phyloP scores from a whole-genome alignment of 129 eudicot species.

The Flaveria sonorensis region DNA sequence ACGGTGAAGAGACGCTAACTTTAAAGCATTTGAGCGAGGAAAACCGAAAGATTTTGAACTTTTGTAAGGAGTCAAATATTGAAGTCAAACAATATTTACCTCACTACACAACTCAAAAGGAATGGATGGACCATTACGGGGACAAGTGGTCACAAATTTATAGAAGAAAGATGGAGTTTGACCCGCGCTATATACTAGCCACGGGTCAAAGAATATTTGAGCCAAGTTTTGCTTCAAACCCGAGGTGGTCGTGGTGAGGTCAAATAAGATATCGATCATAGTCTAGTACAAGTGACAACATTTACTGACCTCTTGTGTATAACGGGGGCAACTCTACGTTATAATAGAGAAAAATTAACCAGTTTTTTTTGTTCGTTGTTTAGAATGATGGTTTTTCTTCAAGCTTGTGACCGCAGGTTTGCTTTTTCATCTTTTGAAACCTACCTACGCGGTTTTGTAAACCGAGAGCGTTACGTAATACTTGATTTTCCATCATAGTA shows the following conservation, averaged over 20 bases:
- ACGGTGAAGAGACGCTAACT: slow-evolving; percentile 63
- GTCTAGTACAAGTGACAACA: slow-evolving; percentile 25
- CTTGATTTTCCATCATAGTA: slow-evolving; percentile 19
- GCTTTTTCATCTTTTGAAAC: not conserved
- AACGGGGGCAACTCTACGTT: slow-evolving; percentile 31
- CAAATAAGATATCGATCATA: not conserved
- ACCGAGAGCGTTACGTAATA: not conserved
- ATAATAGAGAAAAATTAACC: slow-evolving; percentile 24
- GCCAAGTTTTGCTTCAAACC: slow-evolving; percentile 43
- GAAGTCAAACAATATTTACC: slow-evolving; percentile 73
- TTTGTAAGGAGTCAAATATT: slow-evolving; percentile 60
- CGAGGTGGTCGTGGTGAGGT: slow-evolving; percentile 42
- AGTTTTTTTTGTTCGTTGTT: slow-evolving; percentile 15
- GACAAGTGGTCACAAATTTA: slow-evolving; percentile 63
- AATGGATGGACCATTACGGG: slow-evolving; percentile 81
- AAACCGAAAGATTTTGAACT: slow-evolving; percentile 57
- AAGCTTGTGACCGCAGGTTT: not conserved
- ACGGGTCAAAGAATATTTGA: slow-evolving; percentile 73
- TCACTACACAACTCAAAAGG: slow-evolving; percentile 64
- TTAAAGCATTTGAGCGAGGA: slow-evolving; percentile 61
- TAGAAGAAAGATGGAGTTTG: slow-evolving; percentile 61
- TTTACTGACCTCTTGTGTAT: slow-evolving; percentile 39
- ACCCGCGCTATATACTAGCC: slow-evolving; percentile 68
- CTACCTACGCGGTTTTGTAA: not conserved
- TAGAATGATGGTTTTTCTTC: slow-evolving; percentile 23